Evolutionary conservation across 2,329 filamentous ascomycete genomes (phyloP), one percentile per base, ranked within the genome.

Genomic region (Alternaria sp.): DNA sequence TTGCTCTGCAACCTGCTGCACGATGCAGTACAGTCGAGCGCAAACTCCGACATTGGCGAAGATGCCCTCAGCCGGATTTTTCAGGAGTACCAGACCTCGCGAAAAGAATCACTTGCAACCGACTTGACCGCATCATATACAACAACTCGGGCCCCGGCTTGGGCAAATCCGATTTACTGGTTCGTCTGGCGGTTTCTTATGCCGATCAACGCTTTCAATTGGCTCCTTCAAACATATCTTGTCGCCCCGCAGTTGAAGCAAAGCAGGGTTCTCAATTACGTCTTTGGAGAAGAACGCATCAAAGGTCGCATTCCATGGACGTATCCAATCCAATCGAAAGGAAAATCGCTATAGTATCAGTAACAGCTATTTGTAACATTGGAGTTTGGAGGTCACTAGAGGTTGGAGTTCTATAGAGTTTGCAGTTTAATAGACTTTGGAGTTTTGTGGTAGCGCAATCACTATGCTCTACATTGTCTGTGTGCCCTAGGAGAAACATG

Each of bases 241-340:
- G 37, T 10, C 1, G 37, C 4, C 6, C 50, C 50, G 0, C 39
- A 14, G 3, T 44, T 52, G 21, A 36, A 28, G 29, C 50, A 52
- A 34, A 52, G 50, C 9, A 52, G 39, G 7, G 50, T 52, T n/a
- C 21, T 52, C 5, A 17, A 23, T 11, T 52, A 52, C 21, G 50
- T 44, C 37, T 44, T 52, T 36, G 29, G 50, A 0, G 50, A 52
- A 33, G 50, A 52, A 21, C 37, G 29, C 4, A 52, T 52, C 10
- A 33, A 52, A 11, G 50, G 50, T 4, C 50, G 50, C 5, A 44
- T 36, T 21, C 37, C 50, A 28, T 52, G 50, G 50, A 21, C 39
- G 21, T 14, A 52, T 36, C 28, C 50, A 26, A 52, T 52, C 2
- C 28, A 9, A 4, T 7, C 39, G 2, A 52, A 52, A 28, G 9